Evolutionary conservation across 2,329 filamentous ascomycete genomes (phyloP), one percentile per base, ranked within the genome.

Genomic region (Diaporthe sp.): DNA sequence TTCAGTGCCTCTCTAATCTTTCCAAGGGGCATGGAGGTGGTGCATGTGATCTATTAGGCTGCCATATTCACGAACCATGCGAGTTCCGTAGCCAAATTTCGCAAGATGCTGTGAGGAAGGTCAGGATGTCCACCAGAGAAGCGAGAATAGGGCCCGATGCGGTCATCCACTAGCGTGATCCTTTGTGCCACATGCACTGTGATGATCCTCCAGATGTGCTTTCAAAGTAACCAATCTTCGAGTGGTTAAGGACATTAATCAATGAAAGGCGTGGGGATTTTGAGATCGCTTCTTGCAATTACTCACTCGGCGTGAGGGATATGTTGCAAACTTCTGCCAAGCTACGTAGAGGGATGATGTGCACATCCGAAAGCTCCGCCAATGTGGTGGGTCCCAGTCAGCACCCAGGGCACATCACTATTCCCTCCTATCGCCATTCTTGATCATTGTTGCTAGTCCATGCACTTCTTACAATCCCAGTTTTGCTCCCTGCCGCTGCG

Each of bases 181-280:
- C 28, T 34, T 7, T 49, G 12, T 31, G 25, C 28, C 61, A 34
- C 28, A 49, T 67, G 28, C 42, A 15, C 12, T 34, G 42, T 67
- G 12, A 49, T 22, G 42, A 67, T 67, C 61, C 61, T 67, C 2
- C 15, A 13, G 34, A n/a, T 9, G 8, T 2, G 17, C 10, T 44
- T 31, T 13, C n/a, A 17, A n/a, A 20, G 3, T 2, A 7, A 6
- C 4, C 12, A 31, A 44, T 42, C 20, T 28, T 4, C n/a, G 31
- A 7, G 28, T 2, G 0, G 25, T 25, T 4, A 22, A 9, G 15
- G 10, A 22, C n/a, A 7, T 7, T 31, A 1, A 31, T 7, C 0
- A 28, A 3, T 7, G 39, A 17, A 7, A 25, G 60, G 8, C 12
- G 3, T 61, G 10, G 42, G 8, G 20, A 9, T 12, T 22, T 13